Percentiles rank a stretch among this genome's conserved stretches.
Conservation (phyloP, 305 asterid species). For the Rubia tinctorum region DNA sequence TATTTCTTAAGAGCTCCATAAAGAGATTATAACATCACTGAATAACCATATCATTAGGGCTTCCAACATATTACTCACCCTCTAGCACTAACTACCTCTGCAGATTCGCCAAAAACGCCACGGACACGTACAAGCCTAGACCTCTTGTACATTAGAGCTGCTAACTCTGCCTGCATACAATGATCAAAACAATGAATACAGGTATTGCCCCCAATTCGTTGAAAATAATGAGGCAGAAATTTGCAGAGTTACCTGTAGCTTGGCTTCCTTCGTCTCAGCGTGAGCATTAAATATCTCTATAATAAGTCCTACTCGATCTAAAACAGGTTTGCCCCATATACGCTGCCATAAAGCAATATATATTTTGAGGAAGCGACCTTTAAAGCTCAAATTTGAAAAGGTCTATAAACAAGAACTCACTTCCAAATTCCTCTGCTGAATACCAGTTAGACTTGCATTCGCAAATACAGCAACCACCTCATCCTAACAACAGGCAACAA, state of each 20-base stretch:
- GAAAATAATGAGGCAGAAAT: conserved; percentile 8
- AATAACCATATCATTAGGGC: background rate
- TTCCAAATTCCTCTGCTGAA: conserved; percentile 93
- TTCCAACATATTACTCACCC: conserved; percentile 51
- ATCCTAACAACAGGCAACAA: conserved; percentile 37
- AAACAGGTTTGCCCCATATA: conserved; percentile 84
- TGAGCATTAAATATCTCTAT: conserved; percentile 96
- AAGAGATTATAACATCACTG: background rate
- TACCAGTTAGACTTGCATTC: conserved; percentile 72
- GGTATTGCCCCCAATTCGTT: background rate
- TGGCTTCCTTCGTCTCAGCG: conserved; percentile 98
- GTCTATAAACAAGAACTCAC: conserved; percentile 32
- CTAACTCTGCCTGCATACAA: conserved; percentile 77
- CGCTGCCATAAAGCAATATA: conserved; percentile 36
- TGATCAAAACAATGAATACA: background rate
- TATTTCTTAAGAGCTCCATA: background rate
- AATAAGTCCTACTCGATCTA: conserved; percentile 90
- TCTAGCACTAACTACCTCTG: conserved; percentile 97
- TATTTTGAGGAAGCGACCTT: conserved; percentile 1
- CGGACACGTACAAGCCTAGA: conserved; percentile 94
- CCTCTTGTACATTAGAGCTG: conserved; percentile 92
- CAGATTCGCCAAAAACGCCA: conserved; percentile 79
- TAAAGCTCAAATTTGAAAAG: conserved; percentile 6
- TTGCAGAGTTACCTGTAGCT: conserved; percentile 58
- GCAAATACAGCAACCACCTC: conserved; percentile 87